Conservation (phyloP, 2,329 filamentous ascomycete genomes). For the Colletotrichum ledebouriae region DNA sequence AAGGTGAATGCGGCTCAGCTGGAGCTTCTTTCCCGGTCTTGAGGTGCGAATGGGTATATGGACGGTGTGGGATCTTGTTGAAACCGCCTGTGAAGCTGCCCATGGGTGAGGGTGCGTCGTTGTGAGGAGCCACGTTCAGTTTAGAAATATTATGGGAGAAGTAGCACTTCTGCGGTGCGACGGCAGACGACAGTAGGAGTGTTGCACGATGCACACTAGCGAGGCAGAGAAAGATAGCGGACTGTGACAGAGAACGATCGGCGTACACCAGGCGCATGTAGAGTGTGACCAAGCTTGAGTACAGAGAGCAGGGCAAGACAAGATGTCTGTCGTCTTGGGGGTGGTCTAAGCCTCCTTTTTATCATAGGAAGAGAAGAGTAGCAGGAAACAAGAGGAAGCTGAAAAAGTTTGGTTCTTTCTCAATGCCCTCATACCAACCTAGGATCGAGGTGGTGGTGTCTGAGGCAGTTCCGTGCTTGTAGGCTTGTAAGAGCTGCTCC, state of each 20-base stretch:
- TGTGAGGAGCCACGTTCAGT: constrained; percentile 61
- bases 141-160: constrained; percentile 1
- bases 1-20: constrained; percentile 51
- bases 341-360: too few species aligned
- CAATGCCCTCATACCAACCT: too few species aligned
- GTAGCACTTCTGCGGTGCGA: constrained; percentile 7
- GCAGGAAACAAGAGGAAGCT: too few species aligned
- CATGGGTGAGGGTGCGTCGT: constrained; percentile 61
- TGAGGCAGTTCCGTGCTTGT: too few species aligned
- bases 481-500: constrained; percentile 5
- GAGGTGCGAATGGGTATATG: constrained; percentile 49
- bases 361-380: too few species aligned
- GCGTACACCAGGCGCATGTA: too few species aligned
- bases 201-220: constrained; percentile 2
- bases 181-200: constrained; percentile 17
- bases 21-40: constrained; percentile 48
- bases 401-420: too few species aligned
- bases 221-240: not conserved
- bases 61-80: constrained; percentile 53
- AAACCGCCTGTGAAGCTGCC: constrained; percentile 60
- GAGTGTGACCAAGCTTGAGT: not conserved
- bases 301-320: too few species aligned
- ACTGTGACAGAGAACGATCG: constrained; percentile 12
- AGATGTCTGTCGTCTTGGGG: too few species aligned
- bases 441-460: too few species aligned